Evolutionary conservation across 352 stramenopile genomes (phyloP), one percentile per base, ranked within the genome.

Genomic region (Saprolegnia diclina): DNA sequence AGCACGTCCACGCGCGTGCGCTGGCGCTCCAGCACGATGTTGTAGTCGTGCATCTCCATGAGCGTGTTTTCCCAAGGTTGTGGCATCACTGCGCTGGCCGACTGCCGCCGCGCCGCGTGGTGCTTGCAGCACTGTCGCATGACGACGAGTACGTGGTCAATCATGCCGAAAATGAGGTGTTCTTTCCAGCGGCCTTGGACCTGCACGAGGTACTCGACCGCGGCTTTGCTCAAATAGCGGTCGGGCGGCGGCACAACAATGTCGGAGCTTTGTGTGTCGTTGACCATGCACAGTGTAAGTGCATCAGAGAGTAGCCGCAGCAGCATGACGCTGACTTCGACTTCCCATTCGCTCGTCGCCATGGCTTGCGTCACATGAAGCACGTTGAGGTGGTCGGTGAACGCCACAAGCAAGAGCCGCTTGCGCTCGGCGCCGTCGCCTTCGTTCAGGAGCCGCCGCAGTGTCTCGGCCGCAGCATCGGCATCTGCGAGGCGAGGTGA

Each of bases 301-400:
- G 52, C 52, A 59, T 59, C 52, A 7, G n/a, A 11, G 35, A 59
- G 52, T n/a, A 59, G 19, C 35, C 9, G 24, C 13, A 59, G 52
- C 52, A 59, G n/a, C 35, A n/a, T 19, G 11, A 59, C 24, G 16
- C 11, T n/a, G n/a, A 59, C 11, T 26, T 16, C 13, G 4, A n/a
- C 7, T 4, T 59, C 52, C 52, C 24, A 35, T 59, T n/a, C 45
- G n/a, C 16, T 19, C 6, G 11, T 13, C 2, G 37, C 24, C 7
- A 57, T 16, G 42, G 42, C 35, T 37, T 59, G 11, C 0, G 62
- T 24, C 42, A 68, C 2, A 29, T 68, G 22, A 4, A 44, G 19
- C 26, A 59, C 21, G n/a, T 57, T 68, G 26, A 68, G 62, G 9
- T 37, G 45, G 22, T 68, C 50, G 26, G 45, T 59, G 52, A 59